These are phyloP conservation scores for Lentinula novae-zelandiae DNA, from an alignment of 1,284 basidiomycete genomes.

Conservation along the genomic window DNA sequence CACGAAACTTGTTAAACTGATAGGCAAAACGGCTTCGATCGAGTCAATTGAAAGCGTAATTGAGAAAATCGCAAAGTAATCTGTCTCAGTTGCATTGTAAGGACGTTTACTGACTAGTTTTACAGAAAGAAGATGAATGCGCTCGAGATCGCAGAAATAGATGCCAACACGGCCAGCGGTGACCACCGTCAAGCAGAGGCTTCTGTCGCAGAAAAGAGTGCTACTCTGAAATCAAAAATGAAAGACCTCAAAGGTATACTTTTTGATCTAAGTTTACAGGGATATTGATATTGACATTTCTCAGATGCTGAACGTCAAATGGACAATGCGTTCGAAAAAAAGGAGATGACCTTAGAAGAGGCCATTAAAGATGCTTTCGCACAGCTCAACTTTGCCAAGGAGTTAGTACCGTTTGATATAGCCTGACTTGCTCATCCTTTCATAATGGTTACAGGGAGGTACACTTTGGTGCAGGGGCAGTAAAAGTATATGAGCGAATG, in stretches of 20 bases:
- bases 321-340: constrained; percentile 21
- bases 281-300: background rate
- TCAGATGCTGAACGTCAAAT: constrained; percentile 3
- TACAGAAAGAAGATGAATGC: constrained; percentile 62
- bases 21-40: constrained; percentile 53
- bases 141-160: constrained; percentile 49
- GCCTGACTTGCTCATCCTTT: constrained; percentile 14
- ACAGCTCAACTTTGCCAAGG: constrained; percentile 51
- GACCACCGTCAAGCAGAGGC: constrained; percentile 61
- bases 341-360: constrained; percentile 36
- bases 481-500: constrained; percentile 61
- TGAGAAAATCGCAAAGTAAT: constrained; percentile 56
- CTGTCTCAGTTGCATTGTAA: constrained; percentile 6
- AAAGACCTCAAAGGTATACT: constrained; percentile 58
- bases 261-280: constrained; percentile 11
- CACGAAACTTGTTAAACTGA: constrained; percentile 59
- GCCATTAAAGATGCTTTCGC: constrained; percentile 54
- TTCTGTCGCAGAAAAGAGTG: constrained; percentile 54
- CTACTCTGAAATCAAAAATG: constrained; percentile 55
- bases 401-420: constrained; percentile 35
- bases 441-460: background rate
- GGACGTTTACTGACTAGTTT: constrained; percentile 5
- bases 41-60: constrained; percentile 74
- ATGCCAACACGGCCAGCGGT: constrained; percentile 46
- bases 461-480: constrained; percentile 35